Base-by-base conservation (phyloP, 768 basidiomycete genomes). In the Suillus weaverae region DNA sequence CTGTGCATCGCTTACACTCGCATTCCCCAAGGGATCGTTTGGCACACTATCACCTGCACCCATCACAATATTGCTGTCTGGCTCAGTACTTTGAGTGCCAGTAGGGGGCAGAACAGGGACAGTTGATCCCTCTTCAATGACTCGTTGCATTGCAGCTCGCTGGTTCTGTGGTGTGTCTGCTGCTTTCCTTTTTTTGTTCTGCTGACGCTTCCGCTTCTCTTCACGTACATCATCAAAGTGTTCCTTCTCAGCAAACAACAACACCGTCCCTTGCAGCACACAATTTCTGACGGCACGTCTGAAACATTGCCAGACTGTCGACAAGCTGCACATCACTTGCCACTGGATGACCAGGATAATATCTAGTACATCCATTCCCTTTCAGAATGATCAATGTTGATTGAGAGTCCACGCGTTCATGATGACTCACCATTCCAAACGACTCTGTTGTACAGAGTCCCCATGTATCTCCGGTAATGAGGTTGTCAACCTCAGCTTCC, bases 321-420 rank as follows among this genome's bases (percentile, higher is more conserved):
- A 22, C 6, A 79, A 41, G 33, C 63, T 61, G 62, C 72, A 73
- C 7, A 70, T 71, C 0, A 66, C 73, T 26, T 62, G 61, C 68
- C 69, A 81, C 61, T 80, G 80, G 13, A 81, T 72, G 22, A 81
- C 73, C 26, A 80, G 57, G 10, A 64, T 36, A 4, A 81, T 75
- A 62, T 75, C 72, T 3, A 75, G 65, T 3, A 81, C 16, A 51
- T 81, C 76, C 44, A 81, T 68, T 6, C 79, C 78, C 80, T 80
- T 18, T 9, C 46, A 0, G 5, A 48, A 13, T 22, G 46, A 20
- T 48, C n/a, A 48, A 48, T 6, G 5, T 13, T 48, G 11, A 48
- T 4, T 22, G 8, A 0, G 5, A 48, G 46, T 48, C 46, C 46
- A 48, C 16, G 5, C 5, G 5, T 22, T 22, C 1, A 48, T 48